Base-by-base conservation (phyloP, 495 filamentous ascomycete genomes). In the Penicillium coprophilum region DNA sequence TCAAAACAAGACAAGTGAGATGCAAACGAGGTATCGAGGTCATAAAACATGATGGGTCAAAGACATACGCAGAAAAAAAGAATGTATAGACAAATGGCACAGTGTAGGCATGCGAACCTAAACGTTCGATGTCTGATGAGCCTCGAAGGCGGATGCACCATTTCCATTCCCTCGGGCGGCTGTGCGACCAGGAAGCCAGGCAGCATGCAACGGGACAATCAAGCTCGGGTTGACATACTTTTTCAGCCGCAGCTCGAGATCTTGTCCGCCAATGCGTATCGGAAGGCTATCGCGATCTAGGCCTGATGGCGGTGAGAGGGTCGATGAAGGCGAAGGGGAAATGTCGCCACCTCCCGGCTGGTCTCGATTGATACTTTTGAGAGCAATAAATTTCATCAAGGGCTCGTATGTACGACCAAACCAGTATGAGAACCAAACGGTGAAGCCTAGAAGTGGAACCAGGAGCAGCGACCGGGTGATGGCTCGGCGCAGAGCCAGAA, bases 351-450 rank as follows among this genome's bases (percentile, higher is more conserved):
- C 64, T 34, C 60, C 64, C 4, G 69, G 61, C n/a, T 67, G 56
- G 17, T 85, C 81, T 5, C 82, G 76, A 59, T 85, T 79, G 53
- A 97, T 90, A 62, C 90, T 95, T 61, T 89, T 80, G 30, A 99
- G 74, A 28, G 95, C 91, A 66, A 97, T 97, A 67, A 92, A 97
- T 57, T 85, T 87, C 72, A 89, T 96, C 49, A 97, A 71, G 0
- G 92, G 92, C 58, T 89, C 87, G 59, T 91, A 97, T 10, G 85
- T 87, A 23, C 79, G 75, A 8, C 79, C 72, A 63, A 88, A 97
- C 55, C 84, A 84, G 67, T 88, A 88, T 36, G 81, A 87, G 64
- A 92, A 92, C 90, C 92, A 96, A 9, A 97, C 70, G 0, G 92
- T 96, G 20, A 80, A 82, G 6, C 82, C 68, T 4, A 97, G 70